Conservation (phyloP, 257 asterid genomes). For the Gentiana dahurica region DNA sequence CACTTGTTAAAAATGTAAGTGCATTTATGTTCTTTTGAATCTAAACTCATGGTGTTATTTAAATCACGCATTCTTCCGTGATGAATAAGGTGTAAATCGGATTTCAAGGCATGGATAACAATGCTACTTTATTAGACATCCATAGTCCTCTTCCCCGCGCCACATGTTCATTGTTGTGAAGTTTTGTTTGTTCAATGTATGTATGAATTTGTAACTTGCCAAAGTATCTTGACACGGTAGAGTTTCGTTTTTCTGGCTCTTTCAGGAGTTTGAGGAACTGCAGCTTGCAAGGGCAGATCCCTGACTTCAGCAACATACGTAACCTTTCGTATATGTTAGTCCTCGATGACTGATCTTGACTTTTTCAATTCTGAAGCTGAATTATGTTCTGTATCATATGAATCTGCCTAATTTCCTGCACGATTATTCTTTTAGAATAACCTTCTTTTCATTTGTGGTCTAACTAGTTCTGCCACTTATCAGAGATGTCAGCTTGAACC, state of each 20-base stretch:
- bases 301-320: slow-evolving; percentile 61
- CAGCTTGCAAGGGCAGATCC: slow-evolving; percentile 74
- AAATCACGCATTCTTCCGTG: no score
- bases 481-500: slow-evolving; percentile 82
- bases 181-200: no score
- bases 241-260: slow-evolving; percentile 11
- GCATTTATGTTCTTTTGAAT: not conserved
- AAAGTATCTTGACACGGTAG: no score
- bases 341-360: not conserved
- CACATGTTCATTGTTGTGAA: no score
- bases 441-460: slow-evolving; percentile 5
- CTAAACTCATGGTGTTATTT: no score
- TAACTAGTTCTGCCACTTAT: slow-evolving; percentile 12
- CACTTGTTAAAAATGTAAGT: slow-evolving; percentile 73
- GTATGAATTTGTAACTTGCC: no score
- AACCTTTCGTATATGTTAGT: slow-evolving; percentile 72
- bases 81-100: no score
- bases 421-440: not conserved
- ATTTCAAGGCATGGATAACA: no score
- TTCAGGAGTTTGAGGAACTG: slow-evolving; percentile 98
- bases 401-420: no score
- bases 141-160: no score
- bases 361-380: no score
- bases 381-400: not conserved
- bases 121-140: no score